Conservation (phyloP, 176 grass and related monocot genomes). For the Oryza meyeriana region DNA sequence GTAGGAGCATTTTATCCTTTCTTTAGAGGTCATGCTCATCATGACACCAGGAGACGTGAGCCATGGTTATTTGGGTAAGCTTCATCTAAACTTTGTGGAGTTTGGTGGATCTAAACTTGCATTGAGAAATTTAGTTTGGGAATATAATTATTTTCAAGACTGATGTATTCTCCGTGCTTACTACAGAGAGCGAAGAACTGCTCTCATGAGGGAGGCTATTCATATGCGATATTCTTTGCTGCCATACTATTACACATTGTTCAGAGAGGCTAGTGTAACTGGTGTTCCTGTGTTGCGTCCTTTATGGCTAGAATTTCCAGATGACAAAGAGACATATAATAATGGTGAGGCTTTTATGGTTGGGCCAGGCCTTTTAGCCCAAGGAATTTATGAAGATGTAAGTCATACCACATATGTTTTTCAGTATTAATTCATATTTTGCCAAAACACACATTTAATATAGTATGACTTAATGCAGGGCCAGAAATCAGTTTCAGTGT, state of each 20-base stretch:
- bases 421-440: constrained; percentile 18
- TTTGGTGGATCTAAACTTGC: neutral
- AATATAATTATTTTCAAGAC: neutral
- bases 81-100: constrained; percentile 6
- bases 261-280: constrained; percentile 82
- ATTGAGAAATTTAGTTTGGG: constrained; percentile 10
- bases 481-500: constrained; percentile 70
- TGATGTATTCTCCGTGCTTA: constrained; percentile 23
- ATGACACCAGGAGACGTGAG: constrained; percentile 93
- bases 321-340: constrained; percentile 90
- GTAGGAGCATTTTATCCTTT: constrained; percentile 98
- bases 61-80: constrained; percentile 97
- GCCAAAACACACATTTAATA: constrained; percentile 3
- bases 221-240: constrained; percentile 80
- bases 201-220: constrained; percentile 86
- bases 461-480: constrained; percentile 41
- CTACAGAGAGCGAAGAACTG: constrained; percentile 75
- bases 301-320: constrained; percentile 93
- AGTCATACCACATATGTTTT: constrained; percentile 7
- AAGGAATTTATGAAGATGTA: constrained; percentile 89
- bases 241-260: constrained; percentile 92
- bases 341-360: constrained; percentile 94
- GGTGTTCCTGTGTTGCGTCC: constrained; percentile 94
- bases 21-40: constrained; percentile 92
- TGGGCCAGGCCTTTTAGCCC: constrained; percentile 67